A percentile compares a stretch with the other conserved stretches of the same genome.
These are phyloP conservation scores for Dovyalis caffra DNA, from an alignment of 345 rosid genomes.

Conservation along the genomic window DNA sequence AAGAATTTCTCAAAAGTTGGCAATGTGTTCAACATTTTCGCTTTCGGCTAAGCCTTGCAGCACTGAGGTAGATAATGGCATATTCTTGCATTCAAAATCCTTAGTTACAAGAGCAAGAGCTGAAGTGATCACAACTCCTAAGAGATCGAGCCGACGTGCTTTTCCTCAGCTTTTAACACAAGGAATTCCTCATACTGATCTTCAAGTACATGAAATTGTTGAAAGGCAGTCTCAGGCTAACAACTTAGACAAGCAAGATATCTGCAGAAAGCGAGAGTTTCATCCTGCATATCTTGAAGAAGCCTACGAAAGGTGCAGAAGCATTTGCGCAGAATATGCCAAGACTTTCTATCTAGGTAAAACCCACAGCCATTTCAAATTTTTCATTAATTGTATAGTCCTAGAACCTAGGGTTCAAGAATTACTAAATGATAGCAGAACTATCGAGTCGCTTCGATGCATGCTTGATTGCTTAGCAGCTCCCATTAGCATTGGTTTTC, in stretches of 20 bases:
- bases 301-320: slow-evolving; percentile 45
- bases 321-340: slow-evolving; percentile 56
- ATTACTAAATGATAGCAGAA: no score
- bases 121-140: slow-evolving; percentile 32
- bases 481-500: no score
- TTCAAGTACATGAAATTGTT: slow-evolving; percentile 34
- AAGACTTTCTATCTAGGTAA: slow-evolving; percentile 65
- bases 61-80: slow-evolving; percentile 17
- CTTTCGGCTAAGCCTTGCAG: slow-evolving; percentile 27
- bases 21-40: slow-evolving; percentile 37
- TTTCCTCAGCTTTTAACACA: slow-evolving; percentile 27
- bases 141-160: background rate
- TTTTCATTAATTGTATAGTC: no score
- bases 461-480: no score
- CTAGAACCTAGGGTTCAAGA: no score
- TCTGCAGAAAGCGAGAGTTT: slow-evolving; percentile 31
- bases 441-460: no score
- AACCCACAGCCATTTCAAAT: no score
- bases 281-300: slow-evolving; percentile 48
- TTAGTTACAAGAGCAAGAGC: slow-evolving; percentile 20
- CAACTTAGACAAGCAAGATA: slow-evolving; percentile 9
- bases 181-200: slow-evolving; percentile 37
- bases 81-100: slow-evolving; percentile 6
- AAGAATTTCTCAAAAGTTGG: background rate
- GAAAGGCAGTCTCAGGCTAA: slow-evolving; percentile 37